Evolutionary conservation across 768 basidiomycete species (phyloP), one percentile per base, ranked within the genome.

Genomic region (Leccinum barrowsii): DNA sequence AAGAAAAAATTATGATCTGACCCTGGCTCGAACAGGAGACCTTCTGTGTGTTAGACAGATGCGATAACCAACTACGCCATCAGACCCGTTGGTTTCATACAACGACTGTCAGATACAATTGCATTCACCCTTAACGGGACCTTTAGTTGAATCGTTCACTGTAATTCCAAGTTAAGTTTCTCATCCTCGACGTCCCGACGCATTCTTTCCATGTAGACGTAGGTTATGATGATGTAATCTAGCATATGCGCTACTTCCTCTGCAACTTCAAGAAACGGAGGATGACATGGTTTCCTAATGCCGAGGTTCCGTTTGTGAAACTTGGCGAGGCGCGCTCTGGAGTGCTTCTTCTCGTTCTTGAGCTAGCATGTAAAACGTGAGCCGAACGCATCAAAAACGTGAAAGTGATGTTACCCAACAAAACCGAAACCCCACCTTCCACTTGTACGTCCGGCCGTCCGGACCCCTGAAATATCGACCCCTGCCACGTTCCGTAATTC

Each of bases 31-130:
- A 85, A 85, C 84, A 79, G 83, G 75, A 78, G 84, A 81, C 83
- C 84, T 84, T 83, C 84, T 84, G 84, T 85, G 85, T 86, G 85
- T 87, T 84, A 86, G 84, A 86, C 85, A 85, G 83, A 85, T 84
- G 85, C 82, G 84, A 87, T 87, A 86, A 86, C 85, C 85, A 86
- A 85, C 83, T 86, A 87, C 85, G 82, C 85, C 85, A 86, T 81
- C 82, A 69, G 63, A 73, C 71, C 51, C 32, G 0, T 34, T 13
- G 12, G 5, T 2, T 34, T 12, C 5, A 13, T 5, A 34, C 2
- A 34, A 5, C 1, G 1, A 12, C 0, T 34, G 2, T 34, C 34
- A 13, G 12, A 34, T 35, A 19, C 19, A 40, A 42, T 19, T n/a
- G n/a, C 4, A 19, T 19, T 19, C n/a, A 42, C n/a, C 40, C n/a